Percentiles rank a stretch among this genome's conserved stretches.
Evolutionary conservation across 345 rosid genomes (phyloP).

Genomic region (Murraya paniculata): DNA sequence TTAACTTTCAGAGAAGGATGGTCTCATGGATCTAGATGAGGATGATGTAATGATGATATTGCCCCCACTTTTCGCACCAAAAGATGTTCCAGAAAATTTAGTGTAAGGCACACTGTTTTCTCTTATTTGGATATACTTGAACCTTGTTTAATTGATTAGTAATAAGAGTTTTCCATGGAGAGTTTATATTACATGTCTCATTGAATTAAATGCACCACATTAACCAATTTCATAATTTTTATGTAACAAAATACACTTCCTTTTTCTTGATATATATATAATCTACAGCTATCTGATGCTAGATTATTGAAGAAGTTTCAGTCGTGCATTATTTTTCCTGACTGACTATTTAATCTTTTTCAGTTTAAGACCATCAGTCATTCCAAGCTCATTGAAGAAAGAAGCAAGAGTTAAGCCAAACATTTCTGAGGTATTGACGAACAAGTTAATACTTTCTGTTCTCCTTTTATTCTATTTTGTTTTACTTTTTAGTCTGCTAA

Average conservation of each 20-base stretch:
- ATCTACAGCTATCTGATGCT: constrained; percentile 9
- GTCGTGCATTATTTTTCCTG: neutral
- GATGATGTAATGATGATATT: constrained; percentile 81
- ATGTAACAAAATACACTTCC: neutral
- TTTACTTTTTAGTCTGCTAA: neutral
- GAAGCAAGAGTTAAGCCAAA: constrained; percentile 46
- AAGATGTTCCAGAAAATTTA: constrained; percentile 73
- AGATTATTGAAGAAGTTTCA: constrained; percentile 7
- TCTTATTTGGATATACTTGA: constrained; percentile 6
- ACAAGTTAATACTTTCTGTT: neutral
- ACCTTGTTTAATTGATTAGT: neutral
- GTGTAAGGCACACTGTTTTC: constrained; percentile 49
- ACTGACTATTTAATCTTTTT: constrained; percentile 7
- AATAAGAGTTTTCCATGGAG: neutral
- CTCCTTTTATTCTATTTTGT: neutral
- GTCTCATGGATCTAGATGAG: constrained; percentile 62
- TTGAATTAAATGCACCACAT: neutral
- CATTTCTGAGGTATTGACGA: constrained; percentile 48
- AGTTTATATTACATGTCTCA: neutral
- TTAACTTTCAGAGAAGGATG: constrained; percentile 43
- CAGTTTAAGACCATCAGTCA: constrained; percentile 66
- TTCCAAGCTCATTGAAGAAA: constrained; percentile 53
- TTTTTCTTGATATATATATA: neutral
- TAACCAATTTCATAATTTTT: neutral
- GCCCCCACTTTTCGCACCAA: constrained; percentile 78